Conservation (phyloP, 306 rosid genomes). For the Cucurbita ficifolia region DNA sequence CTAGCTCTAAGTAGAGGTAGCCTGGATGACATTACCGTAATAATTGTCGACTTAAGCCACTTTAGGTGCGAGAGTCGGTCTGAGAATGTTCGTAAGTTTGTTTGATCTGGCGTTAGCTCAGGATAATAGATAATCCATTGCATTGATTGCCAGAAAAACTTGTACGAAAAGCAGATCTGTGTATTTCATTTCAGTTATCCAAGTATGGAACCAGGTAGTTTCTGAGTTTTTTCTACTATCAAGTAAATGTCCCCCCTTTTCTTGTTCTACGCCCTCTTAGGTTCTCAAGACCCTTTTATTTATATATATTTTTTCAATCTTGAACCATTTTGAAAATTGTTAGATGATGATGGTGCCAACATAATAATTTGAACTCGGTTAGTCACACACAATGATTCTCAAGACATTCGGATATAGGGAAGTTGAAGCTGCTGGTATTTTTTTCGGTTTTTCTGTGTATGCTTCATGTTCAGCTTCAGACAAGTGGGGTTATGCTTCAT, state of each 20-base stretch:
- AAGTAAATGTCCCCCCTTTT: neutral
- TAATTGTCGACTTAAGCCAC: slow-evolving; percentile 40
- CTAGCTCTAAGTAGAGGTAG: slow-evolving; percentile 44
- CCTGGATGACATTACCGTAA: slow-evolving; percentile 49
- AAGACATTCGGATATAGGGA: slow-evolving; percentile 1
- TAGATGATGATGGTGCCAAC: neutral
- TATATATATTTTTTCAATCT: neutral
- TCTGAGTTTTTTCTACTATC: neutral
- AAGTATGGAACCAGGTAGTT: neutral
- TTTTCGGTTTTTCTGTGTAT: slow-evolving; percentile 4
- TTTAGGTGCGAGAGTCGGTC: slow-evolving; percentile 15
- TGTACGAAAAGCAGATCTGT: neutral
- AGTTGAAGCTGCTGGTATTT: slow-evolving; percentile 1
- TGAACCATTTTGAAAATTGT: neutral
- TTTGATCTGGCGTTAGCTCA: neutral
- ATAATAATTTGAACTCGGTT: neutral
- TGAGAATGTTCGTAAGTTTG: neutral
- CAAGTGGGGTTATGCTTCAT: slow-evolving; percentile 3
- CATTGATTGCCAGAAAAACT: neutral
- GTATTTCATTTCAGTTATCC: neutral
- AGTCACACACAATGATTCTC: neutral
- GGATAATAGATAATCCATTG: neutral
- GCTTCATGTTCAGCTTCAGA: slow-evolving; percentile 5
- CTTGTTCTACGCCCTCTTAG: neutral
- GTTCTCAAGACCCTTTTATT: neutral